A percentile compares a stretch with the other conserved stretches of the same genome.
Conservation (phyloP, 371 early-diverging fungal genomes). For the Mucor mucedo region DNA sequence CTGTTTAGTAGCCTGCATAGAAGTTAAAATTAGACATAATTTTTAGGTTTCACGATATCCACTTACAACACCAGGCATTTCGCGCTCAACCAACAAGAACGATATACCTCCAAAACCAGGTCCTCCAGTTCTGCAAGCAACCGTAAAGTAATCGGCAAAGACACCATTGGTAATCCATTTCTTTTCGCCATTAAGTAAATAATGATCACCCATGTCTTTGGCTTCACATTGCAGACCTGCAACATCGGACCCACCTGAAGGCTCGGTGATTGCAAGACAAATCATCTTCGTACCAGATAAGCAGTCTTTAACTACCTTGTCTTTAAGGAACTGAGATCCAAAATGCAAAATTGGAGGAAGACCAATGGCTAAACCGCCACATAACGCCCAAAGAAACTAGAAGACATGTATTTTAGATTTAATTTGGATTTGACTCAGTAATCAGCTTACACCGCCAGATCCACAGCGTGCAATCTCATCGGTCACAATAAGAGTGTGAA, state of each 20-base stretch:
- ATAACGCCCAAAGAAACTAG: constrained; percentile 46
- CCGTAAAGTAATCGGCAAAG: constrained; percentile 73
- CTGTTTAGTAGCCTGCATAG: constrained; percentile 61
- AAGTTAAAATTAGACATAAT: background rate
- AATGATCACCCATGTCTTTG: constrained; percentile 69
- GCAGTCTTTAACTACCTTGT: constrained; percentile 62
- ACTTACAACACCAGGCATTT: constrained; percentile 71
- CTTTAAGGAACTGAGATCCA: constrained; percentile 63
- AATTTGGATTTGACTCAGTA: background rate
- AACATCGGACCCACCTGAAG: constrained; percentile 79
- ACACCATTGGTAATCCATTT: constrained; percentile 87
- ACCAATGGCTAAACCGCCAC: constrained; percentile 72
- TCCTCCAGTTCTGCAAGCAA: constrained; percentile 72
- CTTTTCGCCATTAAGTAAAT: constrained; percentile 74
- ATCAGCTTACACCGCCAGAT: constrained; percentile 69
- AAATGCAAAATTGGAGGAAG: constrained; percentile 72
- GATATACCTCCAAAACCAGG: constrained; percentile 81
- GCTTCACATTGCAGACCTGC: constrained; percentile 81
- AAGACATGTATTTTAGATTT: background rate
- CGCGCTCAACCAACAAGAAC: constrained; percentile 72
- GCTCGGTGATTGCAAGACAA: constrained; percentile 73
- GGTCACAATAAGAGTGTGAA: constrained; percentile 65
- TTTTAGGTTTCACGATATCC: background rate
- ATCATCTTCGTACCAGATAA: constrained; percentile 68
- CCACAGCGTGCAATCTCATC: constrained; percentile 74